These are phyloP conservation scores for Entonaema liquescens DNA, from an alignment of 495 filamentous ascomycete species.

Conservation along the genomic window DNA sequence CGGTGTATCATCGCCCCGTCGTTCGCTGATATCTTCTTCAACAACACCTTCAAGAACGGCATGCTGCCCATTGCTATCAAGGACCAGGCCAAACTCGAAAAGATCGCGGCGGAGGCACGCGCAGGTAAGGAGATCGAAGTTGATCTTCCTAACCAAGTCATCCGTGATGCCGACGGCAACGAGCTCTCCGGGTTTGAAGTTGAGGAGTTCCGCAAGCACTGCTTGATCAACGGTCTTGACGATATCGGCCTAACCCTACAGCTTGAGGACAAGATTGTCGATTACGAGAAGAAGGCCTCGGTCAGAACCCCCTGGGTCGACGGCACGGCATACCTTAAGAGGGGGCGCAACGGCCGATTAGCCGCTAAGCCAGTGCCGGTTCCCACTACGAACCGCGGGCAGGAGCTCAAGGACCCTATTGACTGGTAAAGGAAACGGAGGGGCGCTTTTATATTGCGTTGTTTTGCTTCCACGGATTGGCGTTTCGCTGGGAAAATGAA, in stretches of 20 bases:
- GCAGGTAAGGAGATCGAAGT: slow-evolving; percentile 89
- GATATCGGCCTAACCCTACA: slow-evolving; percentile 96
- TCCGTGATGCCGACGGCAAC: slow-evolving; percentile 78
- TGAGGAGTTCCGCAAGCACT: slow-evolving; percentile 92
- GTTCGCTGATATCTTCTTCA: slow-evolving; percentile 98
- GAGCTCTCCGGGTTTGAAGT: slow-evolving; percentile 82
- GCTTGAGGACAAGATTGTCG: slow-evolving; percentile 85
- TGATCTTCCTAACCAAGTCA: slow-evolving; percentile 84
- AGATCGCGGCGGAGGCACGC: slow-evolving; percentile 80
- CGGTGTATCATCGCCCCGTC: slow-evolving; percentile 90
- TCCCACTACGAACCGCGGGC: slow-evolving; percentile 89
- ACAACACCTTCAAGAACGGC: slow-evolving; percentile 99
- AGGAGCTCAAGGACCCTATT: slow-evolving; percentile 83
- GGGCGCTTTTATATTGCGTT: slow-evolving; percentile 7
- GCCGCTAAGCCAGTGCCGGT: slow-evolving; percentile 84
- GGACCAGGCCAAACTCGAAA: slow-evolving; percentile 69
- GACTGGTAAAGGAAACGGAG: slow-evolving; percentile 73
- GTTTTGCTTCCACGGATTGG: slow-evolving; percentile 9
- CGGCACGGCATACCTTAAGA: slow-evolving; percentile 82
- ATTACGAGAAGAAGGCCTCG: slow-evolving; percentile 81
- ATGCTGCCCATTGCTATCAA: slow-evolving; percentile 90
- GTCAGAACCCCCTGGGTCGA: slow-evolving; percentile 91
- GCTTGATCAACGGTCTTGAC: slow-evolving; percentile 92
- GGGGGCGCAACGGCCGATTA: slow-evolving; percentile 71
- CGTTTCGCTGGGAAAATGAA: slow-evolving; percentile 21